Percentiles rank a stretch among this genome's conserved stretches.
These are phyloP conservation scores for Bruguiera gymnorhiza DNA, from an alignment of 345 rosid species.

Conservation along the genomic window DNA sequence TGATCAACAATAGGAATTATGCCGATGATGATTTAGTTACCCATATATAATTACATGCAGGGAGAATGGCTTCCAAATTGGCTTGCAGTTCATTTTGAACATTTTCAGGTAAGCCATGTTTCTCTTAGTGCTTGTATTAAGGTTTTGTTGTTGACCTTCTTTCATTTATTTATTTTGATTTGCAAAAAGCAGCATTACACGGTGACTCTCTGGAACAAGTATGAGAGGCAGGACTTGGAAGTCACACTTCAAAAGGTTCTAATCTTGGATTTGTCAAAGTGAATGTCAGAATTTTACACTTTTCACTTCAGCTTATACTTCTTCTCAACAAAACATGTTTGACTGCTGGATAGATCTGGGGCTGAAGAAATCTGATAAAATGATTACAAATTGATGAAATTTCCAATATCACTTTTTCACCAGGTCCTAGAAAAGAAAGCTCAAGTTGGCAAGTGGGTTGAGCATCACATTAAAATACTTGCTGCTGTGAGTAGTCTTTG, in stretches of 20 bases:
- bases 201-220: slow-evolving; percentile 35
- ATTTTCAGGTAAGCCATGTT: slow-evolving; percentile 32
- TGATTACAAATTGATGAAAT: slow-evolving; percentile 1
- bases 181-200: slow-evolving; percentile 26
- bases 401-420: background rate
- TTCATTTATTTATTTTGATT: slow-evolving; percentile 1
- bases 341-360: background rate
- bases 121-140: background rate
- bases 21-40: background rate
- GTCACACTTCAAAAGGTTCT: slow-evolving; percentile 34
- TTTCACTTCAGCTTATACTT: background rate
- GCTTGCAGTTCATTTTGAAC: slow-evolving; percentile 22
- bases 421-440: slow-evolving; percentile 20
- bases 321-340: background rate
- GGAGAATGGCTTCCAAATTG: slow-evolving; percentile 30
- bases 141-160: background rate
- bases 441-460: slow-evolving; percentile 32
- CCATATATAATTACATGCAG: slow-evolving; percentile 20
- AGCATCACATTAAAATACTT: slow-evolving; percentile 29
- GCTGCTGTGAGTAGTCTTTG: slow-evolving; percentile 30
- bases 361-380: background rate
- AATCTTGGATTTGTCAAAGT: slow-evolving; percentile 5
- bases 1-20: background rate
- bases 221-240: slow-evolving; percentile 32
- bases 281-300: background rate